Base-by-base conservation (phyloP, 169 alveolate species). In the Plasmodium knowlesi region DNA sequence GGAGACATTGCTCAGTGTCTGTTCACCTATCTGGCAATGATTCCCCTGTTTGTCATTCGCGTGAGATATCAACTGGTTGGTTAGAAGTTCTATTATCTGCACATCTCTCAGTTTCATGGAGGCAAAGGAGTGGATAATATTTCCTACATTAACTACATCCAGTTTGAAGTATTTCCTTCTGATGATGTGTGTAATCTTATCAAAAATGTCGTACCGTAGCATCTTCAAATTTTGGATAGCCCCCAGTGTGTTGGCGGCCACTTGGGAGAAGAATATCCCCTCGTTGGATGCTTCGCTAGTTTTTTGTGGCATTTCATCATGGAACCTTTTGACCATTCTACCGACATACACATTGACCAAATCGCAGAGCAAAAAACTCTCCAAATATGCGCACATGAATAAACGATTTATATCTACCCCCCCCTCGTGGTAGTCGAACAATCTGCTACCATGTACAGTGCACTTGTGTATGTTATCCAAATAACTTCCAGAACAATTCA, bases 81-180 rank as follows among this genome's bases (percentile, higher is more conserved):
- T 67, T 10, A 89, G 54, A 22, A 39, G 72, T 8, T 54, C 30
- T 32, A 78, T 37, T 22, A 89, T 16, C n/a, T 41, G 41, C 30
- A 22, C 57, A 5, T 89, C 83, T 32, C 89, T 57, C 22, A 89
- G 67, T 50, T 89, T 89, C 19, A 89, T n/a, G 10, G 94, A 89
- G 28, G 94, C 88, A 50, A 34, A 89, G 5, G 94, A 89, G 50
- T 89, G 94, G 32, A 89, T 79, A 12, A 89, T 78, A 73, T 89
- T 89, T 19, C 54, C 89, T 61, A 57, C 41, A 67, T 89, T 84
- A 5, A 89, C 50, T 22, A 57, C 28, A 5, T 70, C 57, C 46
- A 89, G 10, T 16, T 57, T 46, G 34, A 89, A 89, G 34, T 34
- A 39, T 28, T 71, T 61, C 82, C 53, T 79, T 79, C 82, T 79